Evolutionary conservation across 345 rosid genomes (phyloP).

Genomic region (Euphorbia pulcherrima): DNA sequence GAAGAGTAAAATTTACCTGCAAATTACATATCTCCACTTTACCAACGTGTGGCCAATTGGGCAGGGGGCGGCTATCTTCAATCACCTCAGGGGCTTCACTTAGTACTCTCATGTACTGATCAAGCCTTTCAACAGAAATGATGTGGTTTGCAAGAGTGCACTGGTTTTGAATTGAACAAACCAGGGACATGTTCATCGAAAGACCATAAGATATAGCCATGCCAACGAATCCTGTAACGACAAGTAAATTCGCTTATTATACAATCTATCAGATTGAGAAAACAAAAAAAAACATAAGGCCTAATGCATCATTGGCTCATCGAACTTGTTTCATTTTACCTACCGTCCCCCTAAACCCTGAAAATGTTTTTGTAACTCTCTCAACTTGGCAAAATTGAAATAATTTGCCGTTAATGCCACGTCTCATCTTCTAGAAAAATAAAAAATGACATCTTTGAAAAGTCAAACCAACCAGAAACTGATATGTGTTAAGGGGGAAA

Average conservation of each 20-base stretch:
- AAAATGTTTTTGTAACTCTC: no score
- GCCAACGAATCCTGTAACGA: slow-evolving; percentile 78
- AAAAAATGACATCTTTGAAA: no score
- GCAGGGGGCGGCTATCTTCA: slow-evolving; percentile 67
- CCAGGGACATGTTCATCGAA: slow-evolving; percentile 71
- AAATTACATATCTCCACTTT: slow-evolving; percentile 74
- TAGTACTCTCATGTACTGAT: slow-evolving; percentile 77
- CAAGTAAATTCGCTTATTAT: not conserved
- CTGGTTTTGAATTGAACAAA: slow-evolving; percentile 77
- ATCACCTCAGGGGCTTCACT: slow-evolving; percentile 88
- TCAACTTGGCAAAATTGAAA: no score
- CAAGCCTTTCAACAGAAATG: slow-evolving; percentile 89
- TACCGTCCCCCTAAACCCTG: no score
- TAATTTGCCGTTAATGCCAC: no score
- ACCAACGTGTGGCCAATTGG: slow-evolving; percentile 76
- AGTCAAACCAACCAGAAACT: no score
- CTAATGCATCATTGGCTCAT: no score
- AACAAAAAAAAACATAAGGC: no score
- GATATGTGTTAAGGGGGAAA: no score
- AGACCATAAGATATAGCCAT: slow-evolving; percentile 98
- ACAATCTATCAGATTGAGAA: not conserved
- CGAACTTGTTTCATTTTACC: no score
- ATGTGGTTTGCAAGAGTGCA: slow-evolving; percentile 80
- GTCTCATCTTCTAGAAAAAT: no score
- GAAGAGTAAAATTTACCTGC: slow-evolving; percentile 43